Evolutionary conservation across 192 early-diverging fungal genomes (phyloP), one percentile per base, ranked within the genome.

Genomic region (Thamnidium elegans): DNA sequence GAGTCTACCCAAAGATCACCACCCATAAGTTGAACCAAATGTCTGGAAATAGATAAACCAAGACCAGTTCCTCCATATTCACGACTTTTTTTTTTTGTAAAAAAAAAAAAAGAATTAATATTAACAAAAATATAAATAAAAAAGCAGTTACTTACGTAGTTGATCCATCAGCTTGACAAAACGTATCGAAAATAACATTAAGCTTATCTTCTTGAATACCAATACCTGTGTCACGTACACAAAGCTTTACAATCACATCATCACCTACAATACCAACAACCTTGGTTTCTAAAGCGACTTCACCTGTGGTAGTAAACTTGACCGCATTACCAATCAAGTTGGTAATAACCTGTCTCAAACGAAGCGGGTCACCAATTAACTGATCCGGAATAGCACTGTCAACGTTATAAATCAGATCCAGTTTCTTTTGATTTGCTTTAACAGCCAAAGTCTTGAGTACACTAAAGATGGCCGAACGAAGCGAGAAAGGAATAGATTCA

Each of bases 321-420:
- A 94, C 74, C 14, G 90, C 86, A 65, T 94, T 94, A 62, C 87
- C 87, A 20, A 90, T 89, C 13, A 94, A 72, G 53, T 94, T 94
- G 7, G 88, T 92, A 58, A 94, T 79, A 21, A 92, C 82, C 71
- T 94, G 92, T 26, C 88, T 78, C 34, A 92, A 60, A 31, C 92
- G 81, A 31, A 90, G 69, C 34, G 87, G 86, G 69, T 94, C 92
- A 46, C 89, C 87, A n/a, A 92, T 79, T 4, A 92, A 62, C 59
- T 84, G 82, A 55, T 88, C 86, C 0, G 89, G 85, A 42, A 94
- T 87, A n/a, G 75, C 77, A 21, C 82, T 78, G 58, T 91, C 88
- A 36, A 92, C 82, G 42, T 81, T 78, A 58, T 86, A 86, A 42
- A 84, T 84, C 3, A 92, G 69, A 55, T 82, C 72, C 50, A 94